Base-by-base conservation (phyloP, 2,329 filamentous ascomycete species). In the Calonectria crousiana region DNA sequence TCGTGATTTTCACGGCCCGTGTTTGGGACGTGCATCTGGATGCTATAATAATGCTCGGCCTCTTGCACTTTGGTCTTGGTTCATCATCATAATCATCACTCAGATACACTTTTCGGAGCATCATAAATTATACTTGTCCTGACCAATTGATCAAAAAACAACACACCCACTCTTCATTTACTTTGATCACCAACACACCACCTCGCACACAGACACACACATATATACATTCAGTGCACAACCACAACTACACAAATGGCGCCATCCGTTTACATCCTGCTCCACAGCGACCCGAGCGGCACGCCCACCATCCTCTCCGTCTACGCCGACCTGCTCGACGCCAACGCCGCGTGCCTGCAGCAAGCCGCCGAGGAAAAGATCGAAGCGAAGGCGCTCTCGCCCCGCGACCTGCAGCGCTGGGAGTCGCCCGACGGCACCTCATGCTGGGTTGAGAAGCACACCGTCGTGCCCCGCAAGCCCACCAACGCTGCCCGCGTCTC, bases 401-500 rank as follows among this genome's bases (percentile, higher is more conserved):
- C 79, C 71, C 34, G 71, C 67, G 64, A 83, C 70, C 85, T 83
- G 6, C 58, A 82, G 58, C 77, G 83, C 69, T 86, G 84, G 84
- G 80, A 84, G 23, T 80, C 82, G 23, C 76, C 83, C 9, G 84
- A 85, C 28, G 84, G 84, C 6, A 76, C 78, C 52, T 76, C 82
- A 13, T 84, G 82, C 68, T 86, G 84, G 84, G 84, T 86, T 36
- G 84, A 86, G 80, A 73, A 77, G 49, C 84, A 86, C 67, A 74
- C 70, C 18, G 80, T 85, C 26, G 78, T 75, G 26, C 74, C 71
- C 26, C 75, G 74, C 64, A 79, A 80, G 71, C 53, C 41, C 1
- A 71, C 69, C 30, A 51, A 68, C 14, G 41, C 73, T 18, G 69
- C 52, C 28, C 23, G 68, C 68, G 44, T 64, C 74, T 69, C 69